These are phyloP conservation scores for Monilinia laxa DNA, from an alignment of 2,329 filamentous ascomycete species.

Conservation along the genomic window DNA sequence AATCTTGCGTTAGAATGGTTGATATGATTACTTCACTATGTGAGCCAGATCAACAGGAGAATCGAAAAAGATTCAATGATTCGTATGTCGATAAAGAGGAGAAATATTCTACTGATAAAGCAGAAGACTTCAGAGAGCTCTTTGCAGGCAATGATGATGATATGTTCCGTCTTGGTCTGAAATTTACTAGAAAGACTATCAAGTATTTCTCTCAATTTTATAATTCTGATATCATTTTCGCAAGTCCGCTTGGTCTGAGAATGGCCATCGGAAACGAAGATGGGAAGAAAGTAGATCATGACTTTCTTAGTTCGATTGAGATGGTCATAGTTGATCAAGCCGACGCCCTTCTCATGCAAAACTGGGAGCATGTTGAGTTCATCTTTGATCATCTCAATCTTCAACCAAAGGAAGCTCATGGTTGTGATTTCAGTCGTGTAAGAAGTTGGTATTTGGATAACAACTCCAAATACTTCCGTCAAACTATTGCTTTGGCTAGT, in stretches of 20 bases:
- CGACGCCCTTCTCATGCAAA: slow-evolving; percentile 94
- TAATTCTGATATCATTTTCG: slow-evolving; percentile 91
- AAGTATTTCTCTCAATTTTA: slow-evolving; percentile 97
- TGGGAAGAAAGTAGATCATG: slow-evolving; percentile 70
- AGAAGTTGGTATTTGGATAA: slow-evolving; percentile 91
- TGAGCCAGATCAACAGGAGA: slow-evolving; percentile 88
- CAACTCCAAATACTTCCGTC: slow-evolving; percentile 75
- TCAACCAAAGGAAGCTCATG: slow-evolving; percentile 85
- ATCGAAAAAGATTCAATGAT: slow-evolving; percentile 88
- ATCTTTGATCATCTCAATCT: slow-evolving; percentile 90
- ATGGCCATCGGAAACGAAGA: slow-evolving; percentile 80
- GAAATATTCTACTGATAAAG: slow-evolving; percentile 69
- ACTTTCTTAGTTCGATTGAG: slow-evolving; percentile 94
- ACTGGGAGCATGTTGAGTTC: slow-evolving; percentile 94
- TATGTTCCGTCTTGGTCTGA: slow-evolving; percentile 93
- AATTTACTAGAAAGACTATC: slow-evolving; percentile 93
- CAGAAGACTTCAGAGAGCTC: slow-evolving; percentile 82
- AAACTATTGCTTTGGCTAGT: slow-evolving; percentile 77
- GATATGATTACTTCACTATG: slow-evolving; percentile 74
- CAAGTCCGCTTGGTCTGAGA: slow-evolving; percentile 83
- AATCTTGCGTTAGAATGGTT: slow-evolving; percentile 77
- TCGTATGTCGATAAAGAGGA: slow-evolving; percentile 70
- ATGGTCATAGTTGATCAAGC: slow-evolving; percentile 87
- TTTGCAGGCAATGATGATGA: slow-evolving; percentile 97
- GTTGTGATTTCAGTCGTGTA: slow-evolving; percentile 89